phyloP scores from a whole-genome alignment of 768 basidiomycete genomes.

The Mycena albidolilacea region DNA sequence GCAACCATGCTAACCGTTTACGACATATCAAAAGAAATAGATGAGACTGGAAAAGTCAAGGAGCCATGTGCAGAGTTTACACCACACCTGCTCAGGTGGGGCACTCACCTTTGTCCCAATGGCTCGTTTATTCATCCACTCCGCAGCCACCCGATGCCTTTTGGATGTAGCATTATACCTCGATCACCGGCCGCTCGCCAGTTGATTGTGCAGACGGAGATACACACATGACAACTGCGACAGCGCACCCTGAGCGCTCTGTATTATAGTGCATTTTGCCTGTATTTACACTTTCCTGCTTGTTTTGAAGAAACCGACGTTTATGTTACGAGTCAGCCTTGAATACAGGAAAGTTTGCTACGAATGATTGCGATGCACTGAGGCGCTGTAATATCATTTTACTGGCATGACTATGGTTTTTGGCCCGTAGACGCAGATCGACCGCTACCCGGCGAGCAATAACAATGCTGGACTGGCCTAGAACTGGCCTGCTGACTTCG shows the following conservation, averaged over 20 bases:
- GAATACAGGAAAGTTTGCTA: slow-evolving; percentile 83
- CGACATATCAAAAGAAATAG: slow-evolving; percentile 54
- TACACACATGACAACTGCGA: slow-evolving; percentile 17
- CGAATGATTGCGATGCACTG: slow-evolving; percentile 73
- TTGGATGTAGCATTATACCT: slow-evolving; percentile 54
- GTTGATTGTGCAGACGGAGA: slow-evolving; percentile 50
- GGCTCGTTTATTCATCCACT: not conserved
- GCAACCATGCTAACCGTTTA: slow-evolving; percentile 58
- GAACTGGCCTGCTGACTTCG: slow-evolving; percentile 60
- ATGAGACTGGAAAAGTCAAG: slow-evolving; percentile 52
- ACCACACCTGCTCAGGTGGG: slow-evolving; percentile 53
- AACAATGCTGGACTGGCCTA: slow-evolving; percentile 75
- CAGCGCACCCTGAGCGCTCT: not conserved
- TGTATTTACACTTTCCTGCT: slow-evolving; percentile 28
- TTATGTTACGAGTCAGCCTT: slow-evolving; percentile 38
- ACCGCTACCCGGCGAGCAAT: slow-evolving; percentile 77
- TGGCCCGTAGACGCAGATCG: slow-evolving; percentile 65
- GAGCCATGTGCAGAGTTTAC: slow-evolving; percentile 53
- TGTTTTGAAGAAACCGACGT: slow-evolving; percentile 2
- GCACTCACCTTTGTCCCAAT: not conserved
- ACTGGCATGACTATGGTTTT: slow-evolving; percentile 66
- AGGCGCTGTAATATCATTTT: slow-evolving; percentile 71
- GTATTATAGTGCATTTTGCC: slow-evolving; percentile 23
- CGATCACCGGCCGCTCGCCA: slow-evolving; percentile 49
- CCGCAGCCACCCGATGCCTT: slow-evolving; percentile 59